phyloP scores from a whole-genome alignment of 2,329 filamentous ascomycete genomes.

The Microdochium trichocladiopsis region DNA sequence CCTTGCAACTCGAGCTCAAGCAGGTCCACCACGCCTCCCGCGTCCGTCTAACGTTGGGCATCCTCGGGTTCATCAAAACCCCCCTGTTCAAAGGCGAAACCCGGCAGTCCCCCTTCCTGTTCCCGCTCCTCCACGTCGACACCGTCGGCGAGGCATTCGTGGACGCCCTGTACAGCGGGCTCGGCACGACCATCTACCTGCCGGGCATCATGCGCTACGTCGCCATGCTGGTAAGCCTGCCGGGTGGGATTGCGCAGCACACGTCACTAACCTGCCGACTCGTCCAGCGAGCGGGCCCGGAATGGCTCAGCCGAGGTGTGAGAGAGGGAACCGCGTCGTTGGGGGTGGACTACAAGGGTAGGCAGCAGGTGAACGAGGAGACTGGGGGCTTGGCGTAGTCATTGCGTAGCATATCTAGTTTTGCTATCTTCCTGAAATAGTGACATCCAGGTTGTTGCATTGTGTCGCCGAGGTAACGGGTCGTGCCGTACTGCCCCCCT shows the following conservation, averaged over 20 bases:
- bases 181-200: constrained; percentile 19
- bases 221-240: constrained; percentile 15
- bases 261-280: neutral
- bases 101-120: constrained; percentile 16
- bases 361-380: constrained; percentile 7
- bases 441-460: neutral
- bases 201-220: constrained; percentile 18
- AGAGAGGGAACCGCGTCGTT: constrained; percentile 1
- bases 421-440: neutral
- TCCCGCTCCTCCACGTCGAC: constrained; percentile 23
- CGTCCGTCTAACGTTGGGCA: constrained; percentile 18
- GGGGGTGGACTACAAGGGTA: constrained; percentile 2
- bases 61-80: constrained; percentile 23
- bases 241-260: neutral
- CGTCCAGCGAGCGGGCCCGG: constrained; percentile 11
- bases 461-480: neutral
- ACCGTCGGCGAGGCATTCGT: constrained; percentile 22
- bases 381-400: constrained; percentile 2
- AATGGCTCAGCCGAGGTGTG: constrained; percentile 9
- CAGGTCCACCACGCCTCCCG: constrained; percentile 17
- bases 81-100: constrained; percentile 19
- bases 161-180: constrained; percentile 19
- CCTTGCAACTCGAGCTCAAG: constrained; percentile 20
- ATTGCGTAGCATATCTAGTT: neutral
- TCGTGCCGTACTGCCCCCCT: neutral